A percentile compares a stretch with the other conserved stretches of the same genome.
phyloP scores from a whole-genome alignment of 371 early-diverging fungal genomes.

The Syncephalastrum sp. region DNA sequence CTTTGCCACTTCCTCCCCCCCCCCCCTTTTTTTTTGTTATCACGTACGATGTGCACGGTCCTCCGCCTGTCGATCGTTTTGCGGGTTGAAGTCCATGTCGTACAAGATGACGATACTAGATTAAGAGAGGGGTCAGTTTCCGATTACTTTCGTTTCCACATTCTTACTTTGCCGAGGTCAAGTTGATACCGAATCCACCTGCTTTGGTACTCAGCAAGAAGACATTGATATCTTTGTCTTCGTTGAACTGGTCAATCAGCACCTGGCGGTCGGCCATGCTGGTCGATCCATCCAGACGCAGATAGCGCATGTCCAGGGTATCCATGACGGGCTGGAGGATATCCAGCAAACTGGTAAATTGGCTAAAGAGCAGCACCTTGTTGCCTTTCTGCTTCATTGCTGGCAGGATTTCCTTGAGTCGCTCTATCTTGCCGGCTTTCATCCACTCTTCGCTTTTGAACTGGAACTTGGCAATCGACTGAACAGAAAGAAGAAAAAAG shows the following conservation, averaged over 20 bases:
- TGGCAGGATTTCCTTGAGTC: constrained; percentile 59
- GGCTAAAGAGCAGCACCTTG: constrained; percentile 78
- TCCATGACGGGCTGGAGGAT: constrained; percentile 53
- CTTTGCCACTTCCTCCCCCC: no score
- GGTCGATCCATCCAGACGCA: constrained; percentile 67
- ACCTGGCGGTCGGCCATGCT: constrained; percentile 70
- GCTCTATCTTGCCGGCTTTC: constrained; percentile 77
- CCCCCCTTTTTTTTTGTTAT: not conserved
- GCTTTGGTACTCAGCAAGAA: constrained; percentile 92
- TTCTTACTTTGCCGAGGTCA: constrained; percentile 81
- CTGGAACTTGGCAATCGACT: constrained; percentile 52
- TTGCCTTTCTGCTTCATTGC: constrained; percentile 55
- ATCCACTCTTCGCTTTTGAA: constrained; percentile 64
- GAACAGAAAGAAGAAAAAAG: not conserved
- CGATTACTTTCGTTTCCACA: not conserved
- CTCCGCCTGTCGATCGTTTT: constrained; percentile 95
- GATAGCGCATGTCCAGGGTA: constrained; percentile 47
- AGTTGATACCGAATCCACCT: constrained; percentile 90
- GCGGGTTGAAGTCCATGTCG: constrained; percentile 95
- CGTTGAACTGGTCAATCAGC: constrained; percentile 80
- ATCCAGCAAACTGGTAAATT: constrained; percentile 76
- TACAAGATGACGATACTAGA: constrained; percentile 79
- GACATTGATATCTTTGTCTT: constrained; percentile 56
- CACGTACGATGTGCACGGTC: constrained; percentile 82
- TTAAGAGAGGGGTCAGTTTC: not conserved